phyloP scores from a whole-genome alignment of 192 early-diverging fungal genomes.

The Coemansia sp. region DNA sequence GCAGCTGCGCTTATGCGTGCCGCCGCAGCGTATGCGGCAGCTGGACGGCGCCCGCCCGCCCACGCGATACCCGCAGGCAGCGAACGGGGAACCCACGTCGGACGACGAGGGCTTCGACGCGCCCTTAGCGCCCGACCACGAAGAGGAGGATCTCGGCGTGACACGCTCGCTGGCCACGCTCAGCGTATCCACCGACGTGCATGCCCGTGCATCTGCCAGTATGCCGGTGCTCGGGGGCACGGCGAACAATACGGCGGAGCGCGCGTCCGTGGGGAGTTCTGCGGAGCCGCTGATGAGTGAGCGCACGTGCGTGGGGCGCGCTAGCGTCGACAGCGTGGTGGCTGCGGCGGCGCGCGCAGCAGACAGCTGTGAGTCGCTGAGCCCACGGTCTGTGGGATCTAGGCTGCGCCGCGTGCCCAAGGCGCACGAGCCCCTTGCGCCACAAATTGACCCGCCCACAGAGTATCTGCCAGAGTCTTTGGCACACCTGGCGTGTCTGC shows the following conservation, averaged over 20 bases:
- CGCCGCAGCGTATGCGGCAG: constrained; percentile 42
- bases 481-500: no score
- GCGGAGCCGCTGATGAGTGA: constrained; percentile 26
- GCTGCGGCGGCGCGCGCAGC: constrained; percentile 35
- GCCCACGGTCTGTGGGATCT: constrained; percentile 42
- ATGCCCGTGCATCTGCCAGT: constrained; percentile 11
- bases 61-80: constrained; percentile 6
- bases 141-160: not conserved
- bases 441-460: not conserved
- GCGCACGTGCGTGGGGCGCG: constrained; percentile 34
- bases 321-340: constrained; percentile 37
- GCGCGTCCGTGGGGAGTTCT: not conserved
- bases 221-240: constrained; percentile 29
- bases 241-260: no score
- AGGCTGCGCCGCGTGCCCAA: constrained; percentile 42
- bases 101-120: constrained; percentile 39
- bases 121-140: constrained; percentile 18
- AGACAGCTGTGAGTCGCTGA: constrained; percentile 35
- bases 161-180: constrained; percentile 4
- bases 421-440: constrained; percentile 21
- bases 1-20: constrained; percentile 37
- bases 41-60: constrained; percentile 25
- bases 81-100: no score
- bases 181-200: not conserved
- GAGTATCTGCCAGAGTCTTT: not conserved